Conservation (phyloP, 2,329 filamentous ascomycete genomes). For the Penicillium sp. region DNA sequence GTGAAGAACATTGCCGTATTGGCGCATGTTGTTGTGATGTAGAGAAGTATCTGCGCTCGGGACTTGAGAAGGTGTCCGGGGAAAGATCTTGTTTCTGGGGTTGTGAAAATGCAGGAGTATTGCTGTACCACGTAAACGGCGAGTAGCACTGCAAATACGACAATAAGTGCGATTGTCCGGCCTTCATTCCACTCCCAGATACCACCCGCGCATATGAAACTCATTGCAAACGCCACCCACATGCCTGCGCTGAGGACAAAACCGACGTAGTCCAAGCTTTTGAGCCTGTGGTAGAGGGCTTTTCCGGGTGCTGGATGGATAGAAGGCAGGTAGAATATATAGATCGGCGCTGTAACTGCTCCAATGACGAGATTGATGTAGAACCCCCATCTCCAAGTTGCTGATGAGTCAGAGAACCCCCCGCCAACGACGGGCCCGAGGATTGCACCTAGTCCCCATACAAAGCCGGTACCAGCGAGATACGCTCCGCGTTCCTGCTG, state of each 20-base stretch:
- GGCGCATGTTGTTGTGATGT: not conserved
- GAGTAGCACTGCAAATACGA: not conserved
- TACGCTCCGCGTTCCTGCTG: not conserved
- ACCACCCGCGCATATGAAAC: not conserved
- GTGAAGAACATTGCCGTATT: no score
- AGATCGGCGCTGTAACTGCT: slow-evolving; percentile 5
- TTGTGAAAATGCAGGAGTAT: not conserved
- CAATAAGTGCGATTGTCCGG: not conserved
- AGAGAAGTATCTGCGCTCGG: not conserved
- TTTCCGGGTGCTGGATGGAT: no score
- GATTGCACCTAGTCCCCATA: not conserved
- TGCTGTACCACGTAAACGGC: not conserved
- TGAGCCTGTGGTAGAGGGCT: no score
- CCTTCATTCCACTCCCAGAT: not conserved
- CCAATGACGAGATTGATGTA: slow-evolving; percentile 19
- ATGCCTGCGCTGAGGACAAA: no score
- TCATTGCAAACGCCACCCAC: not conserved
- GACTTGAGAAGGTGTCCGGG: not conserved
- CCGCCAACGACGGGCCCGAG: slow-evolving; percentile 21
- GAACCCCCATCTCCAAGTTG: slow-evolving; percentile 18
- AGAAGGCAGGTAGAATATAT: not conserved
- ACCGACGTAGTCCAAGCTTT: no score
- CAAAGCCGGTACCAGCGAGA: not conserved
- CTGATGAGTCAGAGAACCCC: slow-evolving; percentile 20
- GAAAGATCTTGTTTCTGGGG: not conserved